Evolutionary conservation across 768 basidiomycete genomes (phyloP), one percentile per base, ranked within the genome.

Genomic region (Rhizopogon sp.): DNA sequence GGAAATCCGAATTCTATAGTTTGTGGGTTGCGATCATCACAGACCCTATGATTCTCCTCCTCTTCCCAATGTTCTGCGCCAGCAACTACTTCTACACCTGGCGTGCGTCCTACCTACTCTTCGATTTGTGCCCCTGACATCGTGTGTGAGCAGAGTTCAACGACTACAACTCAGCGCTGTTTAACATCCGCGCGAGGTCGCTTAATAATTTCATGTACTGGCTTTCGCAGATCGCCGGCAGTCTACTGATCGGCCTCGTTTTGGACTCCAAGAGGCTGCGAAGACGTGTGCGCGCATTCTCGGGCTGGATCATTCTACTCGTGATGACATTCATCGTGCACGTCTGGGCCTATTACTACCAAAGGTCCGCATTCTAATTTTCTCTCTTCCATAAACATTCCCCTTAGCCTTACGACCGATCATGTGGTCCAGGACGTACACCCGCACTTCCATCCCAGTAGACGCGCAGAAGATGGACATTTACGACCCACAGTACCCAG

Each of bases 61-160:
- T 90, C 29, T 87, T 91, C 73, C 90, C 90, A 22, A 87, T 90
- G 83, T 90, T 90, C 71, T 81, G 89, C 55, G 81, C 85, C 7
- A 85, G 83, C 43, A 90, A 90, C 67, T 89, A 85, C 83, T 90
- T 89, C 71, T 89, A 88, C 63, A 84, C 88, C 5, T 90, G 86
- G 85, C 87, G 87, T 87, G 57, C 50, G 62, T 61, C 17, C 25
- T 14, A 2, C 37, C 50, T 22, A 46, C 2, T 35, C 41, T 37
- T 13, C 10, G 0, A 11, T 37, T 35, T 33, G 20, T 16, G 5
- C 8, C 1, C 14, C 35, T 49, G 35, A 49, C 33, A 8, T 20
- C 10, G 31, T 44, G 28, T 42, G 33, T 47, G 25, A 57, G 55
- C 33, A 88, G 85, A 90, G 69, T 90, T 90, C 71, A 90, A 87